Percentiles rank a stretch among this genome's conserved stretches.
Conservation (phyloP, 2,329 filamentous ascomycete species). For the Alternaria atra region DNA sequence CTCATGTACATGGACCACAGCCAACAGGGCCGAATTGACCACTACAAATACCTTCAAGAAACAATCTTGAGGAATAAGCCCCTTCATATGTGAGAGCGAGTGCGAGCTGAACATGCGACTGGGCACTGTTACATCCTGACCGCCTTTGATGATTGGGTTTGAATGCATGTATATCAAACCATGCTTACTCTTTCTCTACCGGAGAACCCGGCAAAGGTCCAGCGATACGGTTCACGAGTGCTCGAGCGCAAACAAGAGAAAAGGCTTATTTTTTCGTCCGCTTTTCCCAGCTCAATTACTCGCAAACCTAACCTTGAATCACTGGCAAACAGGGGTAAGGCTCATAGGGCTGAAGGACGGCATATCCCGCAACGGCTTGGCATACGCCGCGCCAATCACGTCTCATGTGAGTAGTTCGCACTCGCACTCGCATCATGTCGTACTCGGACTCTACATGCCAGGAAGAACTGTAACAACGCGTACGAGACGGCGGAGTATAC, state of each 20-base stretch:
- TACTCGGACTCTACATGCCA: conserved; percentile 1
- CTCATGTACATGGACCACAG: conserved; percentile 15
- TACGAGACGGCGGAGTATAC: background rate
- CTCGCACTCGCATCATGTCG: background rate
- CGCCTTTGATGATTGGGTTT: background rate
- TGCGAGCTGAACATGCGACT: background rate
- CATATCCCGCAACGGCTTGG: background rate
- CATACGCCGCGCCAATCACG: background rate
- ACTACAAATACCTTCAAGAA: background rate
- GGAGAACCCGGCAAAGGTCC: background rate
- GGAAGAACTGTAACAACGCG: background rate
- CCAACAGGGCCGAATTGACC: conserved; percentile 12
- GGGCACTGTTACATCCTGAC: background rate
- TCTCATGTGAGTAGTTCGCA: background rate
- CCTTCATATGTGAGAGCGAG: background rate
- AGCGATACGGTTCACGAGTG: background rate
- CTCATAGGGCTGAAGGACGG: background rate
- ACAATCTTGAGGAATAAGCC: background rate
- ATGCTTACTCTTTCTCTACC: background rate
- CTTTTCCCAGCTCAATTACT: background rate
- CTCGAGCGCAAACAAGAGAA: background rate
- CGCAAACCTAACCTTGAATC: background rate
- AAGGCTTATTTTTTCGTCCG: background rate
- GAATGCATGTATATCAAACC: background rate
- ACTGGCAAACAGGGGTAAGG: background rate